Conservation (phyloP, 148 eudicot species). For the Dysphania ambrosioides region DNA sequence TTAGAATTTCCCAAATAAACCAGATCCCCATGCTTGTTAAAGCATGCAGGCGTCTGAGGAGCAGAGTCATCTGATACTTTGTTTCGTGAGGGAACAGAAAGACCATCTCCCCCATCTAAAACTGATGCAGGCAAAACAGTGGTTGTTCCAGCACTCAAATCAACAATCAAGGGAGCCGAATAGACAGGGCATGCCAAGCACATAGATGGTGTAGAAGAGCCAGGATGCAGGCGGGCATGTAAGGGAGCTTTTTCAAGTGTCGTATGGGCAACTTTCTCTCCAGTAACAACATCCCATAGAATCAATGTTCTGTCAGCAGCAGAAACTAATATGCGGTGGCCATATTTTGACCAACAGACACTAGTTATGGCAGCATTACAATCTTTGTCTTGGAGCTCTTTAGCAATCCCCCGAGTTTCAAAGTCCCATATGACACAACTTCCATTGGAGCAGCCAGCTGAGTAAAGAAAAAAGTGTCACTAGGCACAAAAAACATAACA, state of each 20-base stretch:
- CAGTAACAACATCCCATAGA: conserved; percentile 87
- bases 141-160: conserved; percentile 49
- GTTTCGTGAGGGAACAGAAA: conserved; percentile 52
- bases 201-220: conserved; percentile 67
- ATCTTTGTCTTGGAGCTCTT: conserved; percentile 70
- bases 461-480: conserved; percentile 1
- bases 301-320: conserved; percentile 86
- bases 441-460: conserved; percentile 97
- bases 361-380: conserved; percentile 77
- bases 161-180: conserved; percentile 82
- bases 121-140: conserved; percentile 64
- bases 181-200: conserved; percentile 86
- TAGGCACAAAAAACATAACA: not conserved
- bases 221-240: conserved; percentile 80
- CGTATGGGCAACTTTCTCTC: conserved; percentile 61
- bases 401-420: conserved; percentile 76
- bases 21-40: conserved; percentile 83
- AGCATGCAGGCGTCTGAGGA: conserved; percentile 85
- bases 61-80: conserved; percentile 78
- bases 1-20: conserved; percentile 89
- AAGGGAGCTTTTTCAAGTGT: conserved; percentile 70
- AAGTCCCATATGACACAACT: conserved; percentile 94
- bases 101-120: conserved; percentile 44
- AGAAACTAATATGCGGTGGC: conserved; percentile 77
- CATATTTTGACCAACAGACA: conserved; percentile 90